Base-by-base conservation (phyloP, 768 basidiomycete genomes). In the Lentinula aciculospora region DNA sequence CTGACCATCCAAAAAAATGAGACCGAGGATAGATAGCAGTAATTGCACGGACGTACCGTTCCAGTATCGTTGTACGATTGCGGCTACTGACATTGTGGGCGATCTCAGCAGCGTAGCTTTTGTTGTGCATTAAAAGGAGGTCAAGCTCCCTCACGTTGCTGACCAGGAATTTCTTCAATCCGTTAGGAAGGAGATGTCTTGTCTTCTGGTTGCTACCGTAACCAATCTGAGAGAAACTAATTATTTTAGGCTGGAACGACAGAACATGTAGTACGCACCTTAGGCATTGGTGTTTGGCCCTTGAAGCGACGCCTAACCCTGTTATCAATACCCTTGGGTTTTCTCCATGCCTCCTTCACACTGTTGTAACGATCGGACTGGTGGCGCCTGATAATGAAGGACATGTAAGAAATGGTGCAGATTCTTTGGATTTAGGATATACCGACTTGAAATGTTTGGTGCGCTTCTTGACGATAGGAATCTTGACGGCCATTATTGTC, bases 321-420 rank as follows among this genome's bases (percentile, higher is more conserved):
- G 86, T 98, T 98, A 74, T 98, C 96, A 67, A 98, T 98, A 92
- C 96, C 97, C 86, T 98, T 99, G 65, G 97, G 97, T 81, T 99
- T 99, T 74, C 97, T 84, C 97, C 97, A 99, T 81, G 92, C 81
- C 81, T 97, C 94, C 83, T 96, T 96, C 65, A 98, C 94, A 64
- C 89, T 78, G 73, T 92, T 85, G 81, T 97, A 98, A 71, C 96
- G 90, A 79, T 98, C 96, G 50, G 94, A 96, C 77, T 98, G 96
- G 76, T 98, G 96, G 76, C 96, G 92, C 83, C 92, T 93, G 71
- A 29, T 63, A 57, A 56, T 49, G 10, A 4, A 19, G 28, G 46
- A 60, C 60, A 50, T 57, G 46, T 9, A 60, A 19, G 44, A 51
- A 58, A 53, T 44, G 29, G 49, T 3, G 21, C 31, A n/a, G 7